Percentiles rank a stretch among this genome's conserved stretches.
These are phyloP conservation scores for Earliella scabrosa DNA, from an alignment of 1,284 basidiomycete species.

Conservation along the genomic window DNA sequence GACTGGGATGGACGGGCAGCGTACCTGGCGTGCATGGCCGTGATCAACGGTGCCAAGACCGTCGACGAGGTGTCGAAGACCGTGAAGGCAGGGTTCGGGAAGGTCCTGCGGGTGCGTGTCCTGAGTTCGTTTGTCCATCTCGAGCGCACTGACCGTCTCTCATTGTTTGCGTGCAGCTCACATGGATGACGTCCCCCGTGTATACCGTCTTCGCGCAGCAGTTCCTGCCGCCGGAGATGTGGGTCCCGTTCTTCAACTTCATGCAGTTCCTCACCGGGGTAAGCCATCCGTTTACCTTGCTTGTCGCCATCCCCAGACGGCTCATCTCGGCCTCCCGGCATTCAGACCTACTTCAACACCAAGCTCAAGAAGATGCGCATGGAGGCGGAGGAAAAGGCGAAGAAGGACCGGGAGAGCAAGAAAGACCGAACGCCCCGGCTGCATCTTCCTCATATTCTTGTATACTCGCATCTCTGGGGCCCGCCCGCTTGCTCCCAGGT, in stretches of 20 bases:
- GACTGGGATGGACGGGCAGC: slow-evolving; percentile 35
- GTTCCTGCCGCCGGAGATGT: slow-evolving; percentile 76
- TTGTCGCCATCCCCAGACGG: no score
- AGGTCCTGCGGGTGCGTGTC: slow-evolving; percentile 68
- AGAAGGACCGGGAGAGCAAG: slow-evolving; percentile 50
- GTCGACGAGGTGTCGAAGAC: slow-evolving; percentile 69
- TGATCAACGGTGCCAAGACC: slow-evolving; percentile 83
- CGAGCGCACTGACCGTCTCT: no score
- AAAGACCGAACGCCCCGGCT: slow-evolving; percentile 39
- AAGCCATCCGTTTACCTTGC: slow-evolving; percentile 29
- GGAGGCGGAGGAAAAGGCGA: slow-evolving; percentile 49
- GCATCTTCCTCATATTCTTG: not conserved
- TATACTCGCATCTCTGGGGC: not conserved
- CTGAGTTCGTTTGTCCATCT: not conserved
- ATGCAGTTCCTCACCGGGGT: slow-evolving; percentile 71
- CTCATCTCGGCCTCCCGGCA: slow-evolving; percentile 1
- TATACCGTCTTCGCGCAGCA: slow-evolving; percentile 75
- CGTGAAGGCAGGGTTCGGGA: slow-evolving; percentile 76
- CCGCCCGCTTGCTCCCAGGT: not conserved
- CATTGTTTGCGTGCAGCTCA: slow-evolving; percentile 46
- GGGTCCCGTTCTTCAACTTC: slow-evolving; percentile 78
- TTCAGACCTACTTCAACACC: slow-evolving; percentile 74
- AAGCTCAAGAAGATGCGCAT: slow-evolving; percentile 65
- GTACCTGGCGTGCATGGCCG: slow-evolving; percentile 78
- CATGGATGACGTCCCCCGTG: slow-evolving; percentile 77